A percentile compares a stretch with the other conserved stretches of the same genome.
Conservation (phyloP, 1,139 yeast species). For the Yamadazyma siamensis region DNA sequence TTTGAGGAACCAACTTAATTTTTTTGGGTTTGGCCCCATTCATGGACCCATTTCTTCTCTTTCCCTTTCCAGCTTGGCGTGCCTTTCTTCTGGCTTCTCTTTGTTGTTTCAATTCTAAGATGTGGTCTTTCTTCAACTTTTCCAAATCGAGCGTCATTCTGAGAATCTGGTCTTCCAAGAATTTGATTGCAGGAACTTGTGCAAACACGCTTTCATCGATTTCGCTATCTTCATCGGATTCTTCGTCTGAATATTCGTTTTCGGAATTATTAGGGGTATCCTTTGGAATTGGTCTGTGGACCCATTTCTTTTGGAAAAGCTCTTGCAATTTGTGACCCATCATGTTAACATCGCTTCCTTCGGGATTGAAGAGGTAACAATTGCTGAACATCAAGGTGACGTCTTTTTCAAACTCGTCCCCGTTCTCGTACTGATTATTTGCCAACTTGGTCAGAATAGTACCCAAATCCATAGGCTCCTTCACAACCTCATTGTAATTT, state of each 20-base stretch:
- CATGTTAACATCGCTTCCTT: conserved; percentile 89
- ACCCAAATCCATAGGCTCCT: conserved; percentile 93
- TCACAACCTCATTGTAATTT: conserved; percentile 77
- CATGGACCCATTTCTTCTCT: conserved; percentile 5
- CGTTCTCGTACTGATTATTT: conserved; percentile 84
- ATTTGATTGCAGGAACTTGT: conserved; percentile 81
- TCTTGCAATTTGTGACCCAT: conserved; percentile 93
- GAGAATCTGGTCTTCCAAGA: conserved; percentile 79
- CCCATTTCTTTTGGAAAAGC: conserved; percentile 85
- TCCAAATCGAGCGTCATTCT: conserved; percentile 85
- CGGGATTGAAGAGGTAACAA: conserved; percentile 92
- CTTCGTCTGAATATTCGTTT: conserved; percentile 30
- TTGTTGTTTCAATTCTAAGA: conserved; percentile 55
- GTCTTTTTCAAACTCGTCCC: conserved; percentile 83
- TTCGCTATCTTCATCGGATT: conserved; percentile 56
- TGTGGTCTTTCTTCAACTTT: conserved; percentile 65
- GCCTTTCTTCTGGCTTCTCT: conserved; percentile 46
- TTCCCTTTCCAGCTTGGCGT: conserved; percentile 35
- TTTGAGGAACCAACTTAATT: conserved; percentile 14
- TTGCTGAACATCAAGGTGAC: conserved; percentile 79
- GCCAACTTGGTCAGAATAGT: conserved; percentile 78
- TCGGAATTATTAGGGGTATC: conserved; percentile 45
- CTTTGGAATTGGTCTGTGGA: conserved; percentile 78
- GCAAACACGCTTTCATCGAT: conserved; percentile 72
- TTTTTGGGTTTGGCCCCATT: conserved; percentile 10